Percentiles rank a stretch among this genome's conserved stretches.
Conservation (phyloP, 352 stramenopile genomes). For the Phytophthora hibernalis region DNA sequence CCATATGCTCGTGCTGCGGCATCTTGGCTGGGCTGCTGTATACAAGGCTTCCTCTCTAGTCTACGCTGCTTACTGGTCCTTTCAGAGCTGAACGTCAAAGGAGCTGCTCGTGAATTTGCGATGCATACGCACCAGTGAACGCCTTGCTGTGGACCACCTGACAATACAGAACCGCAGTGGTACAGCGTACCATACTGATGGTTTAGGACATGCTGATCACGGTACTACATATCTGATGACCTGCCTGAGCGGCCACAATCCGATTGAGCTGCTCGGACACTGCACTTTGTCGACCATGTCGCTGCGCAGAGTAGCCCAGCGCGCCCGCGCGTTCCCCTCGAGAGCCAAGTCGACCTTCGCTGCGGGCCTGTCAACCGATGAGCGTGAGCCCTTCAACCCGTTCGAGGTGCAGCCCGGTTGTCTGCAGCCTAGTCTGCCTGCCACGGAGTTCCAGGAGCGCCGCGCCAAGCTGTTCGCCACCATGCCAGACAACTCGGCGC, state of each 20-base stretch:
- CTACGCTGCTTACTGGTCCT: constrained; percentile 4
- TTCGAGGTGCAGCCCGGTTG: constrained; percentile 56
- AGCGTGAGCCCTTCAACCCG: constrained; percentile 43
- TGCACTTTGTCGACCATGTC: constrained; percentile 12
- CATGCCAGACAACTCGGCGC: constrained; percentile 74
- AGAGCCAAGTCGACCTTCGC: constrained; percentile 41
- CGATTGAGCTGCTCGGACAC: not conserved
- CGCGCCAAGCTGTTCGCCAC: constrained; percentile 66
- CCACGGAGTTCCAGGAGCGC: constrained; percentile 69
- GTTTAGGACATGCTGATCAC: not conserved
- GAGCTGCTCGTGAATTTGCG: constrained; percentile 21
- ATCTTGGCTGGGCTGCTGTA: constrained; percentile 66
- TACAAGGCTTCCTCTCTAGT: not conserved
- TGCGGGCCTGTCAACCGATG: constrained; percentile 31
- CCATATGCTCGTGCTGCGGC: constrained; percentile 99
- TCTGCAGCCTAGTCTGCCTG: constrained; percentile 63
- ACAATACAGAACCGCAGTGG: not conserved
- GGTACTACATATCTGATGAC: not conserved
- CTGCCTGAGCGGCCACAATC: not conserved
- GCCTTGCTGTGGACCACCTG: not conserved
- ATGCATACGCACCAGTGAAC: constrained; percentile 34
- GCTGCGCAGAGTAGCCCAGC: constrained; percentile 26
- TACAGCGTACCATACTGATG: not conserved
- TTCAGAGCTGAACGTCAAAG: constrained; percentile 36
- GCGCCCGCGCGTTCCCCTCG: constrained; percentile 10